These are phyloP conservation scores for Cyberlindnera sargentensis DNA, from an alignment of 805 yeast genomes.

Conservation along the genomic window DNA sequence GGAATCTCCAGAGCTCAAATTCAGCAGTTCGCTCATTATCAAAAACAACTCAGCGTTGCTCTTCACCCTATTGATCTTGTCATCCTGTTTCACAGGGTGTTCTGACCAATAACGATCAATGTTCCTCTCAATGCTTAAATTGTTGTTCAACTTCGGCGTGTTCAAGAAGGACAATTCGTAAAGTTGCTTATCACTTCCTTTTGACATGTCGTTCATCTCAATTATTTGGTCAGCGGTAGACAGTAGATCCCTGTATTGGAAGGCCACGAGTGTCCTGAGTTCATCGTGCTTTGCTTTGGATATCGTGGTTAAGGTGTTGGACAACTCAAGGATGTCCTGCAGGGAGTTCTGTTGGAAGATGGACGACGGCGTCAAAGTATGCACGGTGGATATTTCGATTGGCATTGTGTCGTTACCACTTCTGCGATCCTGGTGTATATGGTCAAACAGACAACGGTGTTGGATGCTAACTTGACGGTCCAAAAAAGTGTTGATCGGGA, in stretches of 20 bases:
- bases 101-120: conserved; percentile 3
- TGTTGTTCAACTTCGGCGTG: conserved; percentile 6
- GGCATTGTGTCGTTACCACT: neutral
- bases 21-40: conserved; percentile 11
- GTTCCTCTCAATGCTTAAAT: conserved; percentile 13
- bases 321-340: conserved; percentile 8
- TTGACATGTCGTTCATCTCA: conserved; percentile 16
- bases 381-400: conserved; percentile 1
- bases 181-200: conserved; percentile 13
- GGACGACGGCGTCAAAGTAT: no score
- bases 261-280: conserved; percentile 18
- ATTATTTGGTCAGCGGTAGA: conserved; percentile 22
- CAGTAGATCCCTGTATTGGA: conserved; percentile 21
- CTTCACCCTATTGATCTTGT: conserved; percentile 3
- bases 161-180: conserved; percentile 19
- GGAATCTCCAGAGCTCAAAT: conserved; percentile 6
- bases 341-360: conserved; percentile 6
- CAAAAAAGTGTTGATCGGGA: no score
- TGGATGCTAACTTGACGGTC: no score
- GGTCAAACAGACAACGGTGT: neutral
- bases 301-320: conserved; percentile 4
- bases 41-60: conserved; percentile 9
- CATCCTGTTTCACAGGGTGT: neutral
- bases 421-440: neutral
- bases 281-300: conserved; percentile 13